Conservation (phyloP, 176 grass and related monocot species). For the Raddia guianensis region DNA sequence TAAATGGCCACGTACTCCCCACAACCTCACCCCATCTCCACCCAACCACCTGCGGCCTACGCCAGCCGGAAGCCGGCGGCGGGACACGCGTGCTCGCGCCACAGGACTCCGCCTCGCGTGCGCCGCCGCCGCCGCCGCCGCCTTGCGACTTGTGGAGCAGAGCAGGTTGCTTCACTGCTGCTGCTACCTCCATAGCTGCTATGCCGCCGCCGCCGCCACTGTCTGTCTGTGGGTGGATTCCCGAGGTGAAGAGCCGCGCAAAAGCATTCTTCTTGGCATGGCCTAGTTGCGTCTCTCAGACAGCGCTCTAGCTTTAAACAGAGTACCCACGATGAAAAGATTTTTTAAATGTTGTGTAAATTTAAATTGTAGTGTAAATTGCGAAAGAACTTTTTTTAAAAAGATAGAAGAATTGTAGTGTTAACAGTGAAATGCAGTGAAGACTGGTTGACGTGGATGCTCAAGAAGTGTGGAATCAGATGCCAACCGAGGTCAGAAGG, state of each 20-base stretch:
- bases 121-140: background rate
- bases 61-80: background rate
- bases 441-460: too few species aligned
- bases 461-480: constrained; percentile 8
- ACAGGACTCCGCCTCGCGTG: background rate
- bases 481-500: constrained; percentile 22
- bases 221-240: constrained; percentile 19
- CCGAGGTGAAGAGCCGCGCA: background rate
- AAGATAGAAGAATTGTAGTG: too few species aligned
- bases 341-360: too few species aligned
- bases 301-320: too few species aligned
- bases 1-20: background rate
- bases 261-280: background rate
- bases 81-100: background rate
- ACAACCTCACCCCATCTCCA: too few species aligned
- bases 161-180: background rate
- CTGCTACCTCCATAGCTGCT: background rate
- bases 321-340: too few species aligned
- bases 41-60: background rate
- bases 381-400: too few species aligned
- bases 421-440: too few species aligned
- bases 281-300: background rate
- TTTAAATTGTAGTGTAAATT: too few species aligned
- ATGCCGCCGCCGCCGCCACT: constrained; percentile 1
- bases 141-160: background rate